phyloP scores from a whole-genome alignment of 148 eudicot species.

The Gaultheria prostrata region DNA sequence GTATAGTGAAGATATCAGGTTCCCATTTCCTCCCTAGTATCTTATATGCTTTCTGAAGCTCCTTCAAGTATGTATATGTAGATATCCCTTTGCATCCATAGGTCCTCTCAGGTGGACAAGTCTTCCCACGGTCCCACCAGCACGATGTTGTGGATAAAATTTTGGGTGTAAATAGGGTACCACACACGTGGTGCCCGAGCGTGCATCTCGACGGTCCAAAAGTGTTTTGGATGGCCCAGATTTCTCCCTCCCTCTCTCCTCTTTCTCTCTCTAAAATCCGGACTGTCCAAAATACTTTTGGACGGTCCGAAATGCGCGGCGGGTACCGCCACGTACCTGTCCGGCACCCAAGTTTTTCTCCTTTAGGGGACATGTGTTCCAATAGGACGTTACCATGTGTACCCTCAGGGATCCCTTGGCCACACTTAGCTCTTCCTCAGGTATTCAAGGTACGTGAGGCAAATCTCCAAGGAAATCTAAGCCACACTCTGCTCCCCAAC shows the following conservation, averaged over 20 bases:
- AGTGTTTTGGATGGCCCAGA: too few relatives aligned
- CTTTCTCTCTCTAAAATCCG: too few relatives aligned
- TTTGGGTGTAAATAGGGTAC: too few relatives aligned
- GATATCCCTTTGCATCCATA: background rate
- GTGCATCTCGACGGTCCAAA: too few relatives aligned
- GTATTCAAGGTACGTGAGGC: background rate
- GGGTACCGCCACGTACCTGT: too few relatives aligned
- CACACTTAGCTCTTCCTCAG: background rate
- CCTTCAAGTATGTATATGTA: background rate
- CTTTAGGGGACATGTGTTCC: background rate
- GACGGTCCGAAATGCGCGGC: too few relatives aligned
- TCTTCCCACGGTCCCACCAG: background rate
- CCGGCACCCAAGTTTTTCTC: too few relatives aligned
- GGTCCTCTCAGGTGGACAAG: background rate
- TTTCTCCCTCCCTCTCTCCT: too few relatives aligned
- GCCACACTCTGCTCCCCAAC: background rate
- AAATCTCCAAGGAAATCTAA: background rate
- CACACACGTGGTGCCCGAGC: too few relatives aligned
- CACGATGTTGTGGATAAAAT: too few relatives aligned
- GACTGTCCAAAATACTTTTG: too few relatives aligned
- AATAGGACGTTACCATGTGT: background rate
- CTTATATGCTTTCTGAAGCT: background rate
- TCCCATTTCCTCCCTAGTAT: background rate
- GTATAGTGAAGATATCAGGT: background rate
- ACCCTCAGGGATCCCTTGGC: background rate